Base-by-base conservation (phyloP, 352 stramenopile species). In the Discostella stelligera region DNA sequence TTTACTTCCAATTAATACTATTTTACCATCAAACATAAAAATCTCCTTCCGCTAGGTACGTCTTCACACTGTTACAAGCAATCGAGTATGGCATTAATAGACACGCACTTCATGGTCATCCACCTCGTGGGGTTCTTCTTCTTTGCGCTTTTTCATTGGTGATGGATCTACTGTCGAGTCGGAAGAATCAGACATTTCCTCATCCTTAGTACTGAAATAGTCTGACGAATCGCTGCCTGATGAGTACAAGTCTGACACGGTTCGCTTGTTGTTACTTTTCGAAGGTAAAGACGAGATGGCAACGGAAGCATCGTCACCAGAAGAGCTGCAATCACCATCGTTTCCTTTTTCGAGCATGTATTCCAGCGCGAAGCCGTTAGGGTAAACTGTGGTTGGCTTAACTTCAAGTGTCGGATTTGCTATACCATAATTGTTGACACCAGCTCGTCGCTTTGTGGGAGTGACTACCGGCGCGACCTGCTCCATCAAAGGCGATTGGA, bases 131-230 rank as follows among this genome's bases (percentile, higher is more conserved):
- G 10, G 27, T 69, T 69, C 14, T 21, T 16, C 21, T 58, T 58
- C 61, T 69, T 69, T 21, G 5, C 1, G 44, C 13, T 9, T 58
- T 49, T 52, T 60, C 6, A 23, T 25, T 50, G 14, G 46, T 23
- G 20, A 59, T 60, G 61, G n/a, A 20, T 23, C 9, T 14, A 30
- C n/a, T 6, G 14, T 16, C 7, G 25, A 32, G 5, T 32, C 18
- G 61, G 18, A n/a, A 39, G 44, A 56, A 9, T 21, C 44, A 16
- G 61, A 69, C 39, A 69, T 39, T 44, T 69, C 61, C 9, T 58
- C 41, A 44, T 69, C 61, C 41, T 69, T 69, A 14, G 61, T 41
- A 48, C 56, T 65, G 60, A 58, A 55, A n/a, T 56, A 68, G 60
- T 58, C 16, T 49, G 60, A 68, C 21, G 32, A 39, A 4, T 58